These are phyloP conservation scores for Mimosa bimucronata DNA, from an alignment of 306 rosid species.

Conservation along the genomic window DNA sequence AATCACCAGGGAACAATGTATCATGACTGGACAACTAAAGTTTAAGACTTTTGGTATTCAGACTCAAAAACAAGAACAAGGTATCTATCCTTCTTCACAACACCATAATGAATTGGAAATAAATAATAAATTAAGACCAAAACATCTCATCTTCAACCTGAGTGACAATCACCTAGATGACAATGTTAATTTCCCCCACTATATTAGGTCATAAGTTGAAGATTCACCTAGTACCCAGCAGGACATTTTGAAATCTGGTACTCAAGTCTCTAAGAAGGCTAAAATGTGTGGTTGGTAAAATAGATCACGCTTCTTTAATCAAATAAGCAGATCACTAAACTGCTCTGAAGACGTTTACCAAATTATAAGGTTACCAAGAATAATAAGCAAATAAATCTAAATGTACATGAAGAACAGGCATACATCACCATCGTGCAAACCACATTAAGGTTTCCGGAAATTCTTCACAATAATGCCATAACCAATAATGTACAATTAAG, in stretches of 20 bases:
- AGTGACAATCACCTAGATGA: background rate
- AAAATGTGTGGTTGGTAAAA: background rate
- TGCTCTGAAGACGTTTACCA: background rate
- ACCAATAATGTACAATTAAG: background rate
- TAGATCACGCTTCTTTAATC: background rate
- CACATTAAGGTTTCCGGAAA: background rate
- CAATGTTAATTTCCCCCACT: background rate
- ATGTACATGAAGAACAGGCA: constrained; percentile 4
- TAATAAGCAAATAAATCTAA: background rate
- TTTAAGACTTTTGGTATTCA: background rate
- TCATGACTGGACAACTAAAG: constrained; percentile 11
- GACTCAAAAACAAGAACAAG: constrained; percentile 19
- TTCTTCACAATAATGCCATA: constrained; percentile 15
- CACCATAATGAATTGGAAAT: constrained; percentile 19
- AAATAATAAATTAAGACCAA: constrained; percentile 25
- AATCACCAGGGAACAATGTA: background rate
- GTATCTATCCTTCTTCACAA: background rate
- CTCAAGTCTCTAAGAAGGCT: background rate
- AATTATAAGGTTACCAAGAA: constrained; percentile 8
- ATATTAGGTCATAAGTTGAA: constrained; percentile 21
- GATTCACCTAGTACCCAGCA: constrained; percentile 26
- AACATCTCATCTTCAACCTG: background rate
- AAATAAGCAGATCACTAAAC: constrained; percentile 1
- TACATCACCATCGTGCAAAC: constrained; percentile 18
- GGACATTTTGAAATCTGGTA: background rate